A percentile compares a stretch with the other conserved stretches of the same genome.
These are phyloP conservation scores for Aleurites moluccanus DNA, from an alignment of 441 rosid genomes.

Conservation along the genomic window DNA sequence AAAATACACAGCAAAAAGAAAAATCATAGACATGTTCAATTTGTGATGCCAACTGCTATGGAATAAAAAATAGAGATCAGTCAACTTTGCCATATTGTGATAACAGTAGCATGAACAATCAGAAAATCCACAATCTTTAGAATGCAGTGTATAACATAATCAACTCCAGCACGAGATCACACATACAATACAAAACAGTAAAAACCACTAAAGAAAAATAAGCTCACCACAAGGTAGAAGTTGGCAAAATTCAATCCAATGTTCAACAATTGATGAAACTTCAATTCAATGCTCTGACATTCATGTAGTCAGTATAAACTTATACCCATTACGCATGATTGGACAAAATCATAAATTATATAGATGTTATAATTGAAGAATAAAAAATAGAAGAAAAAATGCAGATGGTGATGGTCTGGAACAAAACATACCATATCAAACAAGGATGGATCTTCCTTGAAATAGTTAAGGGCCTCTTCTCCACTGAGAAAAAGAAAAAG, in stretches of 20 bases:
- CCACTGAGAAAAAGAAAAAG: slow-evolving; percentile 56
- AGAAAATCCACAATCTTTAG: too few relatives aligned
- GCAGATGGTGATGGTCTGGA: neutral
- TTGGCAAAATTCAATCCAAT: neutral
- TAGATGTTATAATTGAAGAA: neutral
- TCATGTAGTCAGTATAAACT: neutral
- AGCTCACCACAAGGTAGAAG: neutral
- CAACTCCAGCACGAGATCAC: too few relatives aligned
- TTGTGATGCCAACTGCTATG: too few relatives aligned
- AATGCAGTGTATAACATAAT: too few relatives aligned
- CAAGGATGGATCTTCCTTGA: slow-evolving; percentile 67
- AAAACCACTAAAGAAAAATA: neutral
- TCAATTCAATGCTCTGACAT: neutral
- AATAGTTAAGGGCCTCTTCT: slow-evolving; percentile 71
- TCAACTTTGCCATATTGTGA: too few relatives aligned
- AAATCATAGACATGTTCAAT: too few relatives aligned
- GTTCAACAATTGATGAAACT: neutral
- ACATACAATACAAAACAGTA: neutral
- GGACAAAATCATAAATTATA: neutral
- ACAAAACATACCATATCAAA: slow-evolving; percentile 65
- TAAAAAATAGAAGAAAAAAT: neutral
- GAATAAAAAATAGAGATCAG: too few relatives aligned
- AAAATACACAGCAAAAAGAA: too few relatives aligned
- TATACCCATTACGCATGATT: neutral
- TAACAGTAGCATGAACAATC: too few relatives aligned